These are phyloP conservation scores for Malassezia globosa DNA, from an alignment of 1,284 basidiomycete species.

Conservation along the genomic window DNA sequence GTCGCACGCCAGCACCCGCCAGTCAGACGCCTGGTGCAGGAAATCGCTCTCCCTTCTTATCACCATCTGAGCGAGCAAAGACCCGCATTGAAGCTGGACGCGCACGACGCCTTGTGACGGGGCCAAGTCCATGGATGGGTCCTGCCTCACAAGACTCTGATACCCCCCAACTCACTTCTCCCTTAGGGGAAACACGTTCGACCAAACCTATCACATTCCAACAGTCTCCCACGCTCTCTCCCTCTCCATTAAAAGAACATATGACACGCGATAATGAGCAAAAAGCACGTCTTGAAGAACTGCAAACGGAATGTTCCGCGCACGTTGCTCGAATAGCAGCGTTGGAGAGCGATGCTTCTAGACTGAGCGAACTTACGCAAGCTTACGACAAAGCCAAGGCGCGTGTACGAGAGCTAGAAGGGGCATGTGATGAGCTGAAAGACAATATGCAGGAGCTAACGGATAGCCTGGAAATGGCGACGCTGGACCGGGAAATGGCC, in stretches of 20 bases:
- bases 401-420: neutral
- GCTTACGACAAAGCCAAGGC: neutral
- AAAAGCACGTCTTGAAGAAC: neutral
- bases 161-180: neutral
- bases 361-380: neutral
- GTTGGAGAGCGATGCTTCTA: neutral
- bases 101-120: neutral
- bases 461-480: constrained; percentile 85
- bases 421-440: constrained; percentile 30
- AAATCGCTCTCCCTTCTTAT: neutral
- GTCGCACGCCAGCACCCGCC: no score
- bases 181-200: no score
- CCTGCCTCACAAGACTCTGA: no score
- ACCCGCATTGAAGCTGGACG: neutral
- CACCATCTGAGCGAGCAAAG: constrained; percentile 1
- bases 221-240: neutral
- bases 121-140: no score
- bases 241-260: no score
- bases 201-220: neutral
- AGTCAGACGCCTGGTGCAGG: neutral
- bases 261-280: neutral
- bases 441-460: constrained; percentile 58
- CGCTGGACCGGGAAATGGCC: constrained; percentile 91
- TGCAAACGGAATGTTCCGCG: neutral
- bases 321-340: neutral